These are phyloP conservation scores for Hortaea sp. DNA, from an alignment of 2,329 filamentous ascomycete genomes.

Conservation along the genomic window DNA sequence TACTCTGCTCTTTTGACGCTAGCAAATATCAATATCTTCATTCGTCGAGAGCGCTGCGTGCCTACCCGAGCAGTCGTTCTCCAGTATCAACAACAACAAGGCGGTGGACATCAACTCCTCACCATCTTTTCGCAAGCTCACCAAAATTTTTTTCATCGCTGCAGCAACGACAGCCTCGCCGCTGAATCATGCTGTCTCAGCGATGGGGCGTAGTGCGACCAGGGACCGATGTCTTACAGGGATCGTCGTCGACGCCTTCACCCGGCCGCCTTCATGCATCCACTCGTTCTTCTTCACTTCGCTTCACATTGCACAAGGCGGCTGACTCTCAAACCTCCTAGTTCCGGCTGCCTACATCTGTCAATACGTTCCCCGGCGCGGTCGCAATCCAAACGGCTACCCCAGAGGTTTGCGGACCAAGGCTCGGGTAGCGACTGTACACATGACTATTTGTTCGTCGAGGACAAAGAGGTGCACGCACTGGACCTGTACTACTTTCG, in stretches of 20 bases:
- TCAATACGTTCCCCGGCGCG: background rate
- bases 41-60: background rate
- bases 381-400: too few species aligned
- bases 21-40: background rate
- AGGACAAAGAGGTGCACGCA: background rate
- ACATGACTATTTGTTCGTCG: background rate
- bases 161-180: too few species aligned
- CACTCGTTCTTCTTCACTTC: too few species aligned
- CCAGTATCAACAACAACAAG: background rate
- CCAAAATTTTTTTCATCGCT: too few species aligned
- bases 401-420: background rate
- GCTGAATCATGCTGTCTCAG: too few species aligned
- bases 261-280: too few species aligned
- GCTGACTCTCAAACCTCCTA: too few species aligned
- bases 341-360: background rate
- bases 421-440: slow-evolving; percentile 1
- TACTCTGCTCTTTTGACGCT: background rate
- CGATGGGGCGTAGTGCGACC: too few species aligned
- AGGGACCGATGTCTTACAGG: too few species aligned
- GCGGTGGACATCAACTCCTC: background rate
- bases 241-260: too few species aligned
- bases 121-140: background rate
- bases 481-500: too few species aligned
- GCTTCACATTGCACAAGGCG: too few species aligned
- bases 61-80: background rate